Base-by-base conservation (phyloP, 139 green algal genomes). In the Bryopsis sp. region DNA sequence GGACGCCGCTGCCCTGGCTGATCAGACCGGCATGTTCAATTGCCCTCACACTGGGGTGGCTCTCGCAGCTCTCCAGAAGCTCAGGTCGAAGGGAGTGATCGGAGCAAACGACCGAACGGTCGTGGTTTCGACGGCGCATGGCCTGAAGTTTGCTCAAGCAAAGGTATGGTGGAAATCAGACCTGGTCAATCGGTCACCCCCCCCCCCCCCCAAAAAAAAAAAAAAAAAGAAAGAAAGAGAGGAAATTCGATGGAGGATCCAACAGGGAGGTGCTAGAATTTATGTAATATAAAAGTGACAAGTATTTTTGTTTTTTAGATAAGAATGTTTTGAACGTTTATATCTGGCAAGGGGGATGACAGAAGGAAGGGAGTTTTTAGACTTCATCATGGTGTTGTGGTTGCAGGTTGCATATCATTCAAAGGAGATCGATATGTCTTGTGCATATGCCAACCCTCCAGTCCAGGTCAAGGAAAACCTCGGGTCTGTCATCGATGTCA, bases 11-110 rank as follows among this genome's bases (percentile, higher is more conserved):
- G 94, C 94, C 11, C 82, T 89, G 24, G 94, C 90, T 3, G 94
- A 99, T 76, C 81, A 89, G 39, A 98, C 94, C 31, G 94, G 82
- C 64, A 95, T 97, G 88, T 95, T 95, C 83, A 95, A 95, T 84
- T 96, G 90, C 81, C 89, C 88, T 24, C 89, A 96, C 82, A 96
- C 84, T 29, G 88, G 90, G 39, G 94, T 99, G 7, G 94, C 94
- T 32, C 86, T 99, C 37, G 85, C 91, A 19, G 94, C 94, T 24
- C 82, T 99, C 29, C 95, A 84, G 71, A 99, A 99, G 86, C 65
- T 73, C 28, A 77, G 92, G 1, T 86, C 93, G 67, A 73, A 76
- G 15, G 80, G 85, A 39, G 85, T 93, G 0, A 99, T 99, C 67
- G 84, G 64, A 15, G 80, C 88, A 38, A 85, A 68, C 43, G 94